Conservation (phyloP, 2,329 filamentous ascomycete genomes). For the Decorospora gaudefroyi region DNA sequence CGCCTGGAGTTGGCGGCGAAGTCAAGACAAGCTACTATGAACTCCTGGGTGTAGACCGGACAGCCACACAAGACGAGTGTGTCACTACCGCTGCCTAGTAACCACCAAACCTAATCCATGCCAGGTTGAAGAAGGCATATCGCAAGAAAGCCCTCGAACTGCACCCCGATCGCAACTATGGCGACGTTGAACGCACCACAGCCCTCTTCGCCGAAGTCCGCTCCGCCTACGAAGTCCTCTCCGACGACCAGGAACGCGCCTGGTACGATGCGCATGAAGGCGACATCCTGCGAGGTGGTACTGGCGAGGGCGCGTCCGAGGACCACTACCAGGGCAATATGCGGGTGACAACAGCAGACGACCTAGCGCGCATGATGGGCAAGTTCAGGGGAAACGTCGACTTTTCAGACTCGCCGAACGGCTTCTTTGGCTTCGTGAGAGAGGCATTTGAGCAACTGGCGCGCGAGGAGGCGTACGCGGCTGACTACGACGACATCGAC, state of each 20-base stretch:
- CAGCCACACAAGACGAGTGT: constrained; percentile 80
- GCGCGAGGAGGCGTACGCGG: constrained; percentile 76
- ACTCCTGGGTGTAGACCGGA: constrained; percentile 72
- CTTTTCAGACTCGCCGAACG: constrained; percentile 76
- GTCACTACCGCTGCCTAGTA: constrained; percentile 25
- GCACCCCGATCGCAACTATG: constrained; percentile 91
- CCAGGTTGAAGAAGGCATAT: constrained; percentile 90
- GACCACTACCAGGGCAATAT: constrained; percentile 69
- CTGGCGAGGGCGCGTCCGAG: constrained; percentile 53
- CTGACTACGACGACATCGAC: constrained; percentile 67
- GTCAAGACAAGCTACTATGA: constrained; percentile 83
- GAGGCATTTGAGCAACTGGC: constrained; percentile 80
- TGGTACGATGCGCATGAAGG: constrained; percentile 98
- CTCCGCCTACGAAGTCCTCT: constrained; percentile 92
- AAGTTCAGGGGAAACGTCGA: constrained; percentile 78
- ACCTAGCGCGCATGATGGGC: constrained; percentile 76
- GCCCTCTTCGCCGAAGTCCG: constrained; percentile 88
- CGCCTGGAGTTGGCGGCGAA: constrained; percentile 30
- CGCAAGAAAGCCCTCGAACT: constrained; percentile 86
- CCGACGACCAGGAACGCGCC: constrained; percentile 89
- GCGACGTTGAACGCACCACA: constrained; percentile 82
- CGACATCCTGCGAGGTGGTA: constrained; percentile 73
- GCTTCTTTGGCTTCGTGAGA: constrained; percentile 82
- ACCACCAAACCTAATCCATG: constrained; percentile 1
- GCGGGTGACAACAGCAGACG: constrained; percentile 76